Evolutionary conservation across 2,329 filamentous ascomycete species (phyloP).

Genomic region (Septoria linicola): DNA sequence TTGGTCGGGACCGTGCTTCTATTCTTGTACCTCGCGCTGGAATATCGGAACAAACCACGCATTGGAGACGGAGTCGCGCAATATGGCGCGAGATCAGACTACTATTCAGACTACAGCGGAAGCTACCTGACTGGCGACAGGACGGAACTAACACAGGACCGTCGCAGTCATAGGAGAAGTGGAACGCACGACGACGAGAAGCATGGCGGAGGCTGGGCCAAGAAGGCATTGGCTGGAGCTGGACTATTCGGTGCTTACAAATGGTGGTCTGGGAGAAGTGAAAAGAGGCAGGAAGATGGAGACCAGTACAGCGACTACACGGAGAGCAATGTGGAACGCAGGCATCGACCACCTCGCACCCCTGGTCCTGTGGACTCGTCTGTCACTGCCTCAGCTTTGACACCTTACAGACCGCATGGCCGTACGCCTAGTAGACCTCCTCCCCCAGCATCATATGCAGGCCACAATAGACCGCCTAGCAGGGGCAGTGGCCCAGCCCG

Average conservation of each 20-base stretch:
- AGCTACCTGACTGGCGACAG: constrained; percentile 50
- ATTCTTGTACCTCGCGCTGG: constrained; percentile 74
- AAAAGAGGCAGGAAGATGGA: constrained; percentile 30
- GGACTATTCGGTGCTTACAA: constrained; percentile 59
- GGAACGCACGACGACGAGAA: constrained; percentile 11
- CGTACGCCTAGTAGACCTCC: constrained; percentile 16
- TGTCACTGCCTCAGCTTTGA: constrained; percentile 16
- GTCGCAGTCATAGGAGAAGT: constrained; percentile 29
- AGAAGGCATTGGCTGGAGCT: constrained; percentile 53
- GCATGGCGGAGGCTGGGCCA: constrained; percentile 37
- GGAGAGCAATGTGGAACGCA: constrained; percentile 12
- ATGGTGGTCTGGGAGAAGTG: constrained; percentile 50
- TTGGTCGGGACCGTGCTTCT: constrained; percentile 73
- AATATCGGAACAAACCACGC: constrained; percentile 51
- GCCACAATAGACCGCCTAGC: constrained; percentile 14
- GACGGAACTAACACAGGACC: constrained; percentile 54
- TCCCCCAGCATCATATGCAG: constrained; percentile 14
- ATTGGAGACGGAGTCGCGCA: constrained; percentile 38
- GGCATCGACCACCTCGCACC: constrained; percentile 18
- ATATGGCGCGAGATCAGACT: constrained; percentile 27
- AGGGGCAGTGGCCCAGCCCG: constrained; percentile 14
- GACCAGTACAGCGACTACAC: constrained; percentile 15
- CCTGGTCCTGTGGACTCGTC: constrained; percentile 24
- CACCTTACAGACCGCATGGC: constrained; percentile 15
- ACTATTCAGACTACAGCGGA: constrained; percentile 33